Percentiles rank a stretch among this genome's conserved stretches.
phyloP scores from a whole-genome alignment of 2,329 filamentous ascomycete genomes.

The Colletotrichum sp. region DNA sequence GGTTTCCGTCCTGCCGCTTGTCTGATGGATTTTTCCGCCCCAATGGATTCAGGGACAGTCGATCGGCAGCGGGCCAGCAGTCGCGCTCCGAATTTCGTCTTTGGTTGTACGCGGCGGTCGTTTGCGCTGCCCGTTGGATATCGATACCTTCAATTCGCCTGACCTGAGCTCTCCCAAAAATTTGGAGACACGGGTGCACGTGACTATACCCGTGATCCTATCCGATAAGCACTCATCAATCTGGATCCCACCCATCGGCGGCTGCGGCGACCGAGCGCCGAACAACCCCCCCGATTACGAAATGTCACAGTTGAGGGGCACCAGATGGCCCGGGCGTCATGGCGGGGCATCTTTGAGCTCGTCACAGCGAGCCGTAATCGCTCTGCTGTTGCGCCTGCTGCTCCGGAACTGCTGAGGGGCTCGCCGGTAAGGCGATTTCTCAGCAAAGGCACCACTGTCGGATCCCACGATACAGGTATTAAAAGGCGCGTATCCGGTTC shows the following conservation, averaged over 20 bases:
- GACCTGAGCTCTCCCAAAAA: slow-evolving; percentile 5
- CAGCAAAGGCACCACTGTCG: slow-evolving; percentile 31
- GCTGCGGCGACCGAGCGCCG: slow-evolving; percentile 4
- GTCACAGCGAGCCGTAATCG: background rate
- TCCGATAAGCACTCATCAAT: background rate
- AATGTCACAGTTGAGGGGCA: background rate
- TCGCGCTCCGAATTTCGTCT: slow-evolving; percentile 8
- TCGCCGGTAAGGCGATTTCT: slow-evolving; percentile 34
- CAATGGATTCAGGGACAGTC: background rate
- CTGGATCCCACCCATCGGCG: background rate
- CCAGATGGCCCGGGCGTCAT: background rate
- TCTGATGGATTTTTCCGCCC: background rate
- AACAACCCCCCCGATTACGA: background rate
- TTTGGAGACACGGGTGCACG: slow-evolving; percentile 9
- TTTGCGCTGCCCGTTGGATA: background rate
- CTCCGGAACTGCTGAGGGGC: background rate
- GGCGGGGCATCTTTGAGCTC: background rate
- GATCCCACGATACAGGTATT: slow-evolving; percentile 1
- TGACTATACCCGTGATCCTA: background rate
- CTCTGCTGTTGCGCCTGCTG: background rate
- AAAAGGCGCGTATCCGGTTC: slow-evolving; percentile 5
- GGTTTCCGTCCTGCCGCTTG: background rate
- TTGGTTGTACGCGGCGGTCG: slow-evolving; percentile 2
- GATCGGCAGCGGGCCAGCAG: slow-evolving; percentile 22
- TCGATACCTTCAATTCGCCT: background rate